Evolutionary conservation across 2,329 filamentous ascomycete genomes (phyloP).

Genomic region (Diplodia mutila): DNA sequence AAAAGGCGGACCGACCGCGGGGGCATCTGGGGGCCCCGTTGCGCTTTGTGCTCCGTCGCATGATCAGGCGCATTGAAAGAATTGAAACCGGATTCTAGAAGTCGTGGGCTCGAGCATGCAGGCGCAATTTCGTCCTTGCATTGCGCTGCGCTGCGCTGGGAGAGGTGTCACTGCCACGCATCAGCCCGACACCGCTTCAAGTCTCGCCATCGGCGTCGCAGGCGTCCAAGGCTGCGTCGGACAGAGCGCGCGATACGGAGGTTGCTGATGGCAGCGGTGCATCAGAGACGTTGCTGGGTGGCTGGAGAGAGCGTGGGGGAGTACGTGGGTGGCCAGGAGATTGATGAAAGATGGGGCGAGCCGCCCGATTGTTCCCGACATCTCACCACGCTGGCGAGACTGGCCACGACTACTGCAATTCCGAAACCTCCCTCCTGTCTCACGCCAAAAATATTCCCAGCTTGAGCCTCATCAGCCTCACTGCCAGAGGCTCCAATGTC

Average conservation of each 20-base stretch:
- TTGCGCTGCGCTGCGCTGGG: not conserved
- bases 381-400: not conserved
- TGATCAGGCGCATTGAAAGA: not conserved
- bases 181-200: slow-evolving; percentile 2
- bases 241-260: not conserved
- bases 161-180: slow-evolving; percentile 18
- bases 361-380: not conserved
- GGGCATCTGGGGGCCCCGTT: not conserved
- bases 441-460: not conserved
- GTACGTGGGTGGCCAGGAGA: not conserved
- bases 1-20: not conserved
- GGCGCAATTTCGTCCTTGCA: slow-evolving; percentile 19
- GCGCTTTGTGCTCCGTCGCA: not conserved
- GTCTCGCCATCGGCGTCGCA: slow-evolving; percentile 6
- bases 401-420: not conserved
- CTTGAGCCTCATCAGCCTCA: slow-evolving; percentile 13
- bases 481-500: not conserved
- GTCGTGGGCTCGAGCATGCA: slow-evolving; percentile 7
- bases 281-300: not conserved
- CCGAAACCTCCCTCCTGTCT: slow-evolving; percentile 15
- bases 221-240: slow-evolving; percentile 2
- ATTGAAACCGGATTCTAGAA: slow-evolving; percentile 1
- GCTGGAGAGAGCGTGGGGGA: not conserved
- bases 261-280: slow-evolving; percentile 3
- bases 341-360: slow-evolving; percentile 9